phyloP scores from a whole-genome alignment of 768 basidiomycete genomes.

The Lentinula detonsa region DNA sequence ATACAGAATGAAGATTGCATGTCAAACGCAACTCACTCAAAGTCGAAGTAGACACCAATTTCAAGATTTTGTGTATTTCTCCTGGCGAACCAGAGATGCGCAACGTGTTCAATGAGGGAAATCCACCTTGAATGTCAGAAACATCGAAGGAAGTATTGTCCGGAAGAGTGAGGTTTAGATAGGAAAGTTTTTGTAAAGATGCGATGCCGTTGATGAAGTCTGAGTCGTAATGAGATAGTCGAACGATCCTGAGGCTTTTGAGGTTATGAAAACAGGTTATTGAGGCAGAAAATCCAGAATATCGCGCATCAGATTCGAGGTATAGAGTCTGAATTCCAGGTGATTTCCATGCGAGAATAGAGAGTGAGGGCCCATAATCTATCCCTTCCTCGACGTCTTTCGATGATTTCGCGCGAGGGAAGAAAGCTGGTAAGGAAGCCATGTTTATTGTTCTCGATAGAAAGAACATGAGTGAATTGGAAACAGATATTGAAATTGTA shows the following conservation, averaged over 20 bases:
- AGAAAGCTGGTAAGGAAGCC: neutral
- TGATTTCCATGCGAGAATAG: neutral
- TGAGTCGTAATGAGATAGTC: neutral
- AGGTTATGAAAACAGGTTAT: neutral
- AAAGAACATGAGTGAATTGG: conserved; percentile 1
- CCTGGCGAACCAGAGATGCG: neutral
- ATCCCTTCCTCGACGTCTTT: neutral
- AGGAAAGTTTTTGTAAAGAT: neutral
- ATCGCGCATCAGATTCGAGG: neutral
- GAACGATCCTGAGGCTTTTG: neutral
- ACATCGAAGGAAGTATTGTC: neutral
- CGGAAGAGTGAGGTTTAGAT: neutral
- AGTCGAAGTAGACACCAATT: neutral
- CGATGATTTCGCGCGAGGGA: neutral
- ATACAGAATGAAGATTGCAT: neutral
- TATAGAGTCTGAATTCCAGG: neutral
- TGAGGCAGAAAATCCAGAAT: neutral
- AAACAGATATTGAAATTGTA: neutral
- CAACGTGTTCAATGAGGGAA: neutral
- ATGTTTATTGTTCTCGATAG: neutral
- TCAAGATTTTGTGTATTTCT: neutral
- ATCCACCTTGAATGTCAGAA: neutral
- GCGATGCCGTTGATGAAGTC: neutral
- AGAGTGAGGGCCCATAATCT: neutral
- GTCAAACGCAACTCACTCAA: neutral